Percentiles rank a stretch among this genome's conserved stretches.
phyloP scores from a whole-genome alignment of 768 basidiomycete species.

The Rubroboletus satanas region DNA sequence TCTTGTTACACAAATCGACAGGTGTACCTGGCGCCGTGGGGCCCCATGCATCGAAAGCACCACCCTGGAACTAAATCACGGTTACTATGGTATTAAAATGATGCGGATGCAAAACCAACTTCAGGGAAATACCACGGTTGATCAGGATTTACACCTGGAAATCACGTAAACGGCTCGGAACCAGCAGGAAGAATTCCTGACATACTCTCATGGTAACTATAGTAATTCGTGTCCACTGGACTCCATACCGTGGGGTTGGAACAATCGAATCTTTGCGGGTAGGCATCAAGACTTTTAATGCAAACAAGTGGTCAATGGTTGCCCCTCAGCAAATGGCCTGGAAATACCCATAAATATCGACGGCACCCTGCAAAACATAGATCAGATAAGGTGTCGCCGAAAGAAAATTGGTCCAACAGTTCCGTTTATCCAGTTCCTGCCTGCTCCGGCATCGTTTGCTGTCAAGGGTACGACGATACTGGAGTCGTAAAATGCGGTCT shows the following conservation, averaged over 20 bases:
- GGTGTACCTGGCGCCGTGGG: conserved; percentile 58
- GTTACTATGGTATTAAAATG: conserved; percentile 7
- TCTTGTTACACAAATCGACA: background rate
- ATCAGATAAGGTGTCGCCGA: conserved; percentile 1
- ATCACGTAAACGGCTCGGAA: conserved; percentile 28
- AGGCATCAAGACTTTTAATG: conserved; percentile 52
- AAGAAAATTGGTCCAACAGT: conserved; percentile 40
- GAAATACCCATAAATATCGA: conserved; percentile 61
- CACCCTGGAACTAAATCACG: conserved; percentile 58
- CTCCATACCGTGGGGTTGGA: conserved; percentile 66
- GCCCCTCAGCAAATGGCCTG: background rate
- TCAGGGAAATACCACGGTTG: conserved; percentile 73
- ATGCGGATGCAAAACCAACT: conserved; percentile 33
- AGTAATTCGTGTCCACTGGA: conserved; percentile 59
- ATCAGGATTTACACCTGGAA: conserved; percentile 37
- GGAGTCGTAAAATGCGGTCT: conserved; percentile 50
- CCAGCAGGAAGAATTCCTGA: background rate
- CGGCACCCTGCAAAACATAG: conserved; percentile 48
- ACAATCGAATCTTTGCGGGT: conserved; percentile 80
- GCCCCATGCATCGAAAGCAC: conserved; percentile 81
- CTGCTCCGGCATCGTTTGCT: conserved; percentile 64
- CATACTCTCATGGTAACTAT: conserved; percentile 52
- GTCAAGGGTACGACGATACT: conserved; percentile 67
- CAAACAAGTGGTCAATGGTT: background rate
- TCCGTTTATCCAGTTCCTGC: conserved; percentile 64